Conservation (phyloP, 192 early-diverging fungal genomes). For the Entomortierella chlamydospora region DNA sequence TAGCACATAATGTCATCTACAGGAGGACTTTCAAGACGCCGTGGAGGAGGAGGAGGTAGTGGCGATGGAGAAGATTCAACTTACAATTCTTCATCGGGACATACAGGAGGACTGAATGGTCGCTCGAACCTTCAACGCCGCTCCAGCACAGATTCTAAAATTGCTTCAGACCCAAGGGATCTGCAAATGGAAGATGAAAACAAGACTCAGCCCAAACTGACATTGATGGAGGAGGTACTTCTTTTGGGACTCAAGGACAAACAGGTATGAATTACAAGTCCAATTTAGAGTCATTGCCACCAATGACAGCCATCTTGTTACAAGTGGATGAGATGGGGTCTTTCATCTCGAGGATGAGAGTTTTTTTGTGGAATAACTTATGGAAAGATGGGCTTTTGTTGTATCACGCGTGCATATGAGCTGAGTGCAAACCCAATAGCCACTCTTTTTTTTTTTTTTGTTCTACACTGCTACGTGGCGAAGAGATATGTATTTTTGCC, state of each 20-base stretch:
- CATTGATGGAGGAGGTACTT: slow-evolving; percentile 96
- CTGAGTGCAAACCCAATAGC: too few relatives aligned
- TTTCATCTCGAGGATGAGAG: too few relatives aligned
- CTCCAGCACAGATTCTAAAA: slow-evolving; percentile 46
- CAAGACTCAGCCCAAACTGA: slow-evolving; percentile 76
- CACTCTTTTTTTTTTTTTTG: too few relatives aligned
- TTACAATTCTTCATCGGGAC: slow-evolving; percentile 40
- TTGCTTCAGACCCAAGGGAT: slow-evolving; percentile 67
- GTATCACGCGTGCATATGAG: too few relatives aligned
- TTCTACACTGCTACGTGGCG: too few relatives aligned
- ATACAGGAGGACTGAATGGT: slow-evolving; percentile 12
- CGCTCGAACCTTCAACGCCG: slow-evolving; percentile 14
- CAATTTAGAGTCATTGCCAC: too few relatives aligned
- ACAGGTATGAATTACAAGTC: slow-evolving; percentile 71
- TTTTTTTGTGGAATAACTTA: not conserved
- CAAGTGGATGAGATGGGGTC: too few relatives aligned
- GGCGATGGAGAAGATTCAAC: slow-evolving; percentile 24
- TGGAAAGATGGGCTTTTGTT: not conserved
- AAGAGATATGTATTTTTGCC: too few relatives aligned
- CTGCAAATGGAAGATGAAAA: slow-evolving; percentile 64
- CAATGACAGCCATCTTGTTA: not conserved
- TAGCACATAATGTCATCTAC: slow-evolving; percentile 38
- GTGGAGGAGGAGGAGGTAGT: slow-evolving; percentile 35
- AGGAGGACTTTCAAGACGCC: slow-evolving; percentile 54
- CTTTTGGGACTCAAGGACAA: slow-evolving; percentile 94